phyloP scores from a whole-genome alignment of 2,329 filamentous ascomycete species.

The Apiospora hydei region DNA sequence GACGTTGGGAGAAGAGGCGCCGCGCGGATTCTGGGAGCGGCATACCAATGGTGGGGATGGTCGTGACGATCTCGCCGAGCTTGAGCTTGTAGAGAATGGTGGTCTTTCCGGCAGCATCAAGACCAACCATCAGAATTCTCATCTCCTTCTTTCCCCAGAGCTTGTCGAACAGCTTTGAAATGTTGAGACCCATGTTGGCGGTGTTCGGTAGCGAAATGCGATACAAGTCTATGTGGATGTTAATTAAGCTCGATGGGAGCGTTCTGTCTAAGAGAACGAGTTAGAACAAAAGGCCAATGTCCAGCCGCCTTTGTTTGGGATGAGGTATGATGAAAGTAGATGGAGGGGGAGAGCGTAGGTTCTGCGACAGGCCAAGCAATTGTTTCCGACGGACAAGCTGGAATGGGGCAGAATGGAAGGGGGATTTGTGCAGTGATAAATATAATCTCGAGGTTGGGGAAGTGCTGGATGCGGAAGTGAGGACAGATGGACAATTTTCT shows the following conservation, averaged over 20 bases:
- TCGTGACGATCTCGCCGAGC: slow-evolving; percentile 98
- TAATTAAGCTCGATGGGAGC: slow-evolving; percentile 30
- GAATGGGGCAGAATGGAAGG: slow-evolving; percentile 1
- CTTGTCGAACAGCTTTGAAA: slow-evolving; percentile 96
- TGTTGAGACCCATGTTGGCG: slow-evolving; percentile 94
- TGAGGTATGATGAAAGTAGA: slow-evolving; percentile 3
- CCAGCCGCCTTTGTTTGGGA: slow-evolving; percentile 11
- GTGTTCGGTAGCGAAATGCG: slow-evolving; percentile 43
- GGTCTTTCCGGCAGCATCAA: slow-evolving; percentile 99
- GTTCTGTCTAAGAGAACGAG: slow-evolving; percentile 21
- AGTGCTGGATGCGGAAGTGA: slow-evolving; percentile 23
- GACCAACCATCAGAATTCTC: slow-evolving; percentile 99
- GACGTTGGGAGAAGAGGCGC: slow-evolving; percentile 22
- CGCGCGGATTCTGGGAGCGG: slow-evolving; percentile 26
- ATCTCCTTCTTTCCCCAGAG: slow-evolving; percentile 99
- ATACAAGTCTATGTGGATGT: slow-evolving; percentile 39
- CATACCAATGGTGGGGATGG: slow-evolving; percentile 97
- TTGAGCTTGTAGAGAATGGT: slow-evolving; percentile 99
- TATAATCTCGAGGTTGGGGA: neutral
- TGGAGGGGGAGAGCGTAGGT: neutral
- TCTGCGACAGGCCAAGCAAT: slow-evolving; percentile 12
- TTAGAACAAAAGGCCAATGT: slow-evolving; percentile 22
- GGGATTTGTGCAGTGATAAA: neutral
- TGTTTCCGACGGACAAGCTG: neutral
- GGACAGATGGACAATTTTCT: slow-evolving; percentile 27